A percentile compares a stretch with the other conserved stretches of the same genome.
Evolutionary conservation across 2,329 filamentous ascomycete genomes (phyloP).

Genomic region (Aspergillus melleus): DNA sequence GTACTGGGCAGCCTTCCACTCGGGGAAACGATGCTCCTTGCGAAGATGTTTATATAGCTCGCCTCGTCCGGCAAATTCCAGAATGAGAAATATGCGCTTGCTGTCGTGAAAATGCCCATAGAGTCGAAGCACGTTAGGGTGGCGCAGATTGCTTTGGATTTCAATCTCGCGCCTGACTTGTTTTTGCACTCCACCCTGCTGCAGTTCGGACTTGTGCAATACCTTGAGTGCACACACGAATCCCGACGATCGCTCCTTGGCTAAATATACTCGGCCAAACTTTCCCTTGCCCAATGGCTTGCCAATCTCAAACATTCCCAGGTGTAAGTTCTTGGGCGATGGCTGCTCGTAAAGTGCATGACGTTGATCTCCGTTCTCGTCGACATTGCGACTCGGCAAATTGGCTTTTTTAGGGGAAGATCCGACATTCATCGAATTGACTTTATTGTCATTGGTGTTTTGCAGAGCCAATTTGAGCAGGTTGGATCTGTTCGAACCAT

Average conservation of each 20-base stretch:
- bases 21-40: constrained; percentile 75
- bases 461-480: constrained; percentile 85
- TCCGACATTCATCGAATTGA: constrained; percentile 52
- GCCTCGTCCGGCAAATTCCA: constrained; percentile 82
- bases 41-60: constrained; percentile 86
- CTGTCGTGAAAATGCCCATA: constrained; percentile 88
- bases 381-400: constrained; percentile 44
- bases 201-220: constrained; percentile 78
- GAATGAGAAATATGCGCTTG: constrained; percentile 82
- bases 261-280: constrained; percentile 82
- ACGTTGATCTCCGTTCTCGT: constrained; percentile 44
- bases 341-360: constrained; percentile 59
- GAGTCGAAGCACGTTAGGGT: constrained; percentile 80
- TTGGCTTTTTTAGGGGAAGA: constrained; percentile 65
- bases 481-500: constrained; percentile 67
- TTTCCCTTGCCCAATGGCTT: constrained; percentile 84
- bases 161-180: constrained; percentile 86
- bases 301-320: constrained; percentile 93
- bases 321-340: constrained; percentile 66
- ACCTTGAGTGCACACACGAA: constrained; percentile 88
- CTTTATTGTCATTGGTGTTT: constrained; percentile 65
- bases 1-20: constrained; percentile 84
- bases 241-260: constrained; percentile 72
- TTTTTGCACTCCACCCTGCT: constrained; percentile 79
- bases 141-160: constrained; percentile 82